Conservation (phyloP, 352 stramenopile genomes). For the Phytophthora colocasiae region DNA sequence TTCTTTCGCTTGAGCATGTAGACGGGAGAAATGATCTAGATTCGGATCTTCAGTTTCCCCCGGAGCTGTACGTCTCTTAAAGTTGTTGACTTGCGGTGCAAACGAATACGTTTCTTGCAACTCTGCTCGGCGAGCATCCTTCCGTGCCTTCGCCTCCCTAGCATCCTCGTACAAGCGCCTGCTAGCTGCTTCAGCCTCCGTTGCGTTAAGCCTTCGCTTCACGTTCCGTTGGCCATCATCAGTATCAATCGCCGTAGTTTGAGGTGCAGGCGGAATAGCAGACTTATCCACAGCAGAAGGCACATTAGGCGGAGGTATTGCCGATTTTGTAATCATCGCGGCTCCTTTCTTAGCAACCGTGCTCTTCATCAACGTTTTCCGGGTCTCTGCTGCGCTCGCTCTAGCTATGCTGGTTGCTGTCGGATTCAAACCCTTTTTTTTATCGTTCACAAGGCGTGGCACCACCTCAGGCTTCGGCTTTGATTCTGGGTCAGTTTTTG, state of each 20-base stretch:
- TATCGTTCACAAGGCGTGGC: conserved; percentile 13
- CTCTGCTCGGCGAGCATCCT: conserved; percentile 59
- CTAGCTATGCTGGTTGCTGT: conserved; percentile 36
- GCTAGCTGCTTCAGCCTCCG: conserved; percentile 56
- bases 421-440: conserved; percentile 36
- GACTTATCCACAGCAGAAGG: conserved; percentile 3
- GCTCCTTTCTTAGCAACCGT: conserved; percentile 20
- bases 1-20: conserved; percentile 70
- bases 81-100: conserved; percentile 61
- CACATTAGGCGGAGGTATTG: background rate
- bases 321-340: background rate
- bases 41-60: conserved; percentile 39
- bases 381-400: conserved; percentile 33
- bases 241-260: background rate
- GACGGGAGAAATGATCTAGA: conserved; percentile 50
- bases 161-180: conserved; percentile 73
- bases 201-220: conserved; percentile 63
- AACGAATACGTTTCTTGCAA: conserved; percentile 67
- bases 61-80: conserved; percentile 48
- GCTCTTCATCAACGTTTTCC: conserved; percentile 30
- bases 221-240: conserved; percentile 37
- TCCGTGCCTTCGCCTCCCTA: conserved; percentile 61
- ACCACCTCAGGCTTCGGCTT: conserved; percentile 13
- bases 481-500: conserved; percentile 5
- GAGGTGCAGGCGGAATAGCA: conserved; percentile 7